A percentile compares a stretch with the other conserved stretches of the same genome.
phyloP scores from a whole-genome alignment of 345 rosid species.

The Noccaea bulbosa region DNA sequence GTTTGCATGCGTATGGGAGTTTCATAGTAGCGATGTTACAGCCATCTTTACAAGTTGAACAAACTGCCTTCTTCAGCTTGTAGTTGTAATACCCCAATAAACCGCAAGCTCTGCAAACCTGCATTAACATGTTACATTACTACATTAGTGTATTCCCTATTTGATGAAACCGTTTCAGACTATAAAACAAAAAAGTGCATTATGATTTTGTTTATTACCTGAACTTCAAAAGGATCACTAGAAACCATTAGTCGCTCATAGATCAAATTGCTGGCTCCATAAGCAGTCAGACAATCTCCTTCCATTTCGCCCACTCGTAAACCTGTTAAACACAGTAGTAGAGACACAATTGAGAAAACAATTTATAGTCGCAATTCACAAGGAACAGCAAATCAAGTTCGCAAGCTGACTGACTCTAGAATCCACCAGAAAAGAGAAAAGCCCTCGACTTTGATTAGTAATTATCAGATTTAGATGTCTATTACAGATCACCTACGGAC shows the following conservation, averaged over 20 bases:
- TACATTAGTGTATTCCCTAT: background rate
- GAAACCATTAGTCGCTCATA: slow-evolving; percentile 88
- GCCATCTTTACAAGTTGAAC: slow-evolving; percentile 83
- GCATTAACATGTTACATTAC: slow-evolving; percentile 26
- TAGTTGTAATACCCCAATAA: slow-evolving; percentile 84
- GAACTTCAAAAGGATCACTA: slow-evolving; percentile 96
- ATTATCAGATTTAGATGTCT: too few relatives aligned
- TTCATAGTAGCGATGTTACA: slow-evolving; percentile 80
- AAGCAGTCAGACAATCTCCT: slow-evolving; percentile 92
- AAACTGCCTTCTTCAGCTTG: slow-evolving; percentile 72
- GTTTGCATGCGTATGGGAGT: slow-evolving; percentile 96
- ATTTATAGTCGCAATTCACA: background rate
- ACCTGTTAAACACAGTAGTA: slow-evolving; percentile 55
- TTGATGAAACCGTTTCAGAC: slow-evolving; percentile 5
- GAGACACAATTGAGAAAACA: slow-evolving; percentile 16
- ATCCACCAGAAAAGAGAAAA: too few relatives aligned
- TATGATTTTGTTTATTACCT: slow-evolving; percentile 50
- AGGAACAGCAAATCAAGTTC: too few relatives aligned
- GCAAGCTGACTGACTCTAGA: too few relatives aligned
- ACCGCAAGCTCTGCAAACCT: slow-evolving; percentile 93
- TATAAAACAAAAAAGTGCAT: background rate
- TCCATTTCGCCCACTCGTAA: slow-evolving; percentile 98
- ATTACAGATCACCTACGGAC: too few relatives aligned
- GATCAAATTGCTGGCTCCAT: slow-evolving; percentile 95
- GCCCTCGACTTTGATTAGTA: too few relatives aligned